Evolutionary conservation across 257 asterid species (phyloP).

Genomic region (Nicotiana attenuata): DNA sequence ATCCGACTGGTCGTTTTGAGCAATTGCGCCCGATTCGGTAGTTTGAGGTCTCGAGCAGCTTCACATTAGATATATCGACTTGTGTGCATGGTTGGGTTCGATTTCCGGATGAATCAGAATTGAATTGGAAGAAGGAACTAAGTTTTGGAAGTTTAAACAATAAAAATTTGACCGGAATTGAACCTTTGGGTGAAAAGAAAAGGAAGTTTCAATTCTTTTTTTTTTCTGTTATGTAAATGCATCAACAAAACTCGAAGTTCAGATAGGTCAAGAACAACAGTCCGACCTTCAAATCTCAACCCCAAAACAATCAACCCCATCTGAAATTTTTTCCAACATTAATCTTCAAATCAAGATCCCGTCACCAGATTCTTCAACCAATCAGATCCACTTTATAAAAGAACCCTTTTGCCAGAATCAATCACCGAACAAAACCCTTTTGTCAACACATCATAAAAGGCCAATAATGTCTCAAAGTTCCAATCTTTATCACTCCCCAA

Average conservation of each 20-base stretch:
- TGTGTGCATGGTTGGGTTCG: too few species aligned
- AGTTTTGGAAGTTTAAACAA: too few species aligned
- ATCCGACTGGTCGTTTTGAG: too few species aligned
- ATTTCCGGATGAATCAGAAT: too few species aligned
- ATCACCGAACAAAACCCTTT: constrained; percentile 18
- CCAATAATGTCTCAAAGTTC: constrained; percentile 33
- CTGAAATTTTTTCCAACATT: neutral
- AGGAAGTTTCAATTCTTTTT: neutral
- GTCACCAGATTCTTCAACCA: constrained; percentile 15
- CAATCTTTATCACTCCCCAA: constrained; percentile 28
- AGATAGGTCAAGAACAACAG: constrained; percentile 20
- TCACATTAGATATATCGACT: too few species aligned
- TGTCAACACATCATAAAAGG: constrained; percentile 36
- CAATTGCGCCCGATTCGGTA: too few species aligned
- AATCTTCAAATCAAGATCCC: constrained; percentile 28
- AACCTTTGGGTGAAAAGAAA: neutral
- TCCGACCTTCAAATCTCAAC: constrained; percentile 11
- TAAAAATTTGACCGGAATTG: too few species aligned
- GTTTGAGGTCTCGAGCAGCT: too few species aligned
- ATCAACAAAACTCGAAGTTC: constrained; percentile 22
- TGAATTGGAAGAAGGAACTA: too few species aligned
- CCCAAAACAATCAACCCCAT: constrained; percentile 8
- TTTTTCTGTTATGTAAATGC: constrained; percentile 15
- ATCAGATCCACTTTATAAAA: constrained; percentile 11
- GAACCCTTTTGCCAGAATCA: constrained; percentile 21